Conservation (phyloP, 2,329 filamentous ascomycete species). For the Metarhizium robertsii region DNA sequence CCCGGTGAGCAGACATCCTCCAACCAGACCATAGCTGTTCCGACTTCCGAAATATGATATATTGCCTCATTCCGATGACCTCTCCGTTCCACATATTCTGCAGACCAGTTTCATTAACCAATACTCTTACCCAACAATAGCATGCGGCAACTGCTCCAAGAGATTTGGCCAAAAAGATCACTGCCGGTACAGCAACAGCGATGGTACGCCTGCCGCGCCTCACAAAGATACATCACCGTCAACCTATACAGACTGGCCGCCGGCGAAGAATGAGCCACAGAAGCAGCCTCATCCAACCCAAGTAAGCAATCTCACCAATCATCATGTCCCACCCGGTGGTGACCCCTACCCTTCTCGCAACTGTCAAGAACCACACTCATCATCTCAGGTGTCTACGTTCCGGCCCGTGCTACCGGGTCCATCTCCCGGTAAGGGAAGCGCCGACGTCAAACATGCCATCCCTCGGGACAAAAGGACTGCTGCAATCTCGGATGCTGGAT, state of each 20-base stretch:
- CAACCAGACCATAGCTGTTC: too few relatives aligned
- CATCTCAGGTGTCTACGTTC: neutral
- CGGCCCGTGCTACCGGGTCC: neutral
- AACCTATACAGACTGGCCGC: neutral
- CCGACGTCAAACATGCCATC: neutral
- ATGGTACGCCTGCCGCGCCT: neutral
- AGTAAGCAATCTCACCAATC: neutral
- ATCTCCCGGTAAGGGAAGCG: neutral
- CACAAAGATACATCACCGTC: neutral
- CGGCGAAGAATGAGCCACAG: neutral
- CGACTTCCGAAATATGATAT: too few relatives aligned
- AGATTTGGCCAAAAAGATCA: constrained; percentile 18
- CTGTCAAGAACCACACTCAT: neutral
- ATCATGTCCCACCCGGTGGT: neutral
- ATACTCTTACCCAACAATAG: constrained; percentile 10
- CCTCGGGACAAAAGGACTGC: neutral
- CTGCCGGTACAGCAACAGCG: constrained; percentile 17
- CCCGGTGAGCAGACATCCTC: constrained; percentile 18
- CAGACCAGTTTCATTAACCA: neutral
- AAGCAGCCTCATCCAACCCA: neutral
- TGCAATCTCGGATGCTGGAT: neutral
- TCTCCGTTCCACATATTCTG: too few relatives aligned
- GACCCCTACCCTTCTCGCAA: neutral
- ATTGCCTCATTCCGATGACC: too few relatives aligned
- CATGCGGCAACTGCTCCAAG: constrained; percentile 21